phyloP scores from a whole-genome alignment of 441 rosid genomes.

The Populus tomentosa region DNA sequence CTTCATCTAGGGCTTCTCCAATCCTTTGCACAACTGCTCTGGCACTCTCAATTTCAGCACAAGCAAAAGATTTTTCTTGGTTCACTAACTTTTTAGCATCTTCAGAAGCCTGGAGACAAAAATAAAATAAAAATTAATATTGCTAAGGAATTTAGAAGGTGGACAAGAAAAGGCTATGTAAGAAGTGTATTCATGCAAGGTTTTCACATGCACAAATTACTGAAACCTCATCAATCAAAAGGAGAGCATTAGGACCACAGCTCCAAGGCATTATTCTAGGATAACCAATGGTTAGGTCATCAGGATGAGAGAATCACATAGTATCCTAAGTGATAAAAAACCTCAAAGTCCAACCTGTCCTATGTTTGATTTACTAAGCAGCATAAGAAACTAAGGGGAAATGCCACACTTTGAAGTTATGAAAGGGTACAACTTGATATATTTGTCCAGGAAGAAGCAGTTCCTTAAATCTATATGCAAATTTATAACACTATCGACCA shows the following conservation, averaged over 20 bases:
- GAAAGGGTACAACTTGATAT: not conserved
- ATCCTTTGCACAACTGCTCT: constrained; percentile 88
- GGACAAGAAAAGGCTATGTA: not conserved
- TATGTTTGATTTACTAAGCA: not conserved
- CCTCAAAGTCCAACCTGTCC: not conserved
- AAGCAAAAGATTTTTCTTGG: constrained; percentile 94
- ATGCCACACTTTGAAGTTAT: not conserved
- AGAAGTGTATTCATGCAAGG: not conserved
- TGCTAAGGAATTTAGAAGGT: not conserved
- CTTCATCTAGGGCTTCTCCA: constrained; percentile 93
- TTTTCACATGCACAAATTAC: not conserved
- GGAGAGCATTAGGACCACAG: not conserved
- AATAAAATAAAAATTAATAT: constrained; percentile 1
- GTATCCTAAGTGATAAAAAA: not conserved
- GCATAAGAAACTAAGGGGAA: not conserved
- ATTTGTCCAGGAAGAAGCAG: not conserved
- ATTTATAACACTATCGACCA: not conserved
- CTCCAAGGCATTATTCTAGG: not conserved
- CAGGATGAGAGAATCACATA: not conserved
- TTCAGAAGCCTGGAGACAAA: constrained; percentile 70
- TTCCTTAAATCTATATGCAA: not conserved
- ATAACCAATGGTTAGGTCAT: not conserved
- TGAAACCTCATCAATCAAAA: constrained; percentile 1
- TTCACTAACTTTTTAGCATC: constrained; percentile 93
- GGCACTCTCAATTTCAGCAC: constrained; percentile 99